These are phyloP conservation scores for Melastoma malabathricum DNA, from an alignment of 345 rosid species.

Conservation along the genomic window DNA sequence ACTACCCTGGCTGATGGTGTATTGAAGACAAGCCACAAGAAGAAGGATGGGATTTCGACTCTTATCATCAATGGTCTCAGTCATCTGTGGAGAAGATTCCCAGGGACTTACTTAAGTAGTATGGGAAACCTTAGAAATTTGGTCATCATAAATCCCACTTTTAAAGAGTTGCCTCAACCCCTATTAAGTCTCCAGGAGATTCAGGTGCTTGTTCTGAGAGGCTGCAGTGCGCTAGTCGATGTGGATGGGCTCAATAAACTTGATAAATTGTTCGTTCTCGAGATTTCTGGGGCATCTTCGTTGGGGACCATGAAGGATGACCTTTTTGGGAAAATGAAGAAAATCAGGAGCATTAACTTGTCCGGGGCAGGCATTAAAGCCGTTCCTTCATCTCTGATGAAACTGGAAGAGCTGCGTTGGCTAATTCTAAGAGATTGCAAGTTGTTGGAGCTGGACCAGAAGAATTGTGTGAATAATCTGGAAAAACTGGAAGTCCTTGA, in stretches of 20 bases:
- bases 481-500: slow-evolving; percentile 34
- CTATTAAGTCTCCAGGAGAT: slow-evolving; percentile 1
- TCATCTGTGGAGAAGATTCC: neutral
- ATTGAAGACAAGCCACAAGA: slow-evolving; percentile 24
- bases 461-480: slow-evolving; percentile 11
- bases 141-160: slow-evolving; percentile 4
- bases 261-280: neutral
- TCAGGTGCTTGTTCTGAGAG: slow-evolving; percentile 2
- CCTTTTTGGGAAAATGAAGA: slow-evolving; percentile 2
- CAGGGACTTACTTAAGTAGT: neutral
- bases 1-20: slow-evolving; percentile 30
- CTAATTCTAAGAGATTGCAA: slow-evolving; percentile 34
- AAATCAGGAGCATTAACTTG: slow-evolving; percentile 1
- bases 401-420: slow-evolving; percentile 17
- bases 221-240: neutral
- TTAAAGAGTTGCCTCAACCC: neutral
- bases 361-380: neutral
- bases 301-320: neutral
- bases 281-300: slow-evolving; percentile 1
- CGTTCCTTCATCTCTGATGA: slow-evolving; percentile 9
- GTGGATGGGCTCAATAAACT: slow-evolving; percentile 3
- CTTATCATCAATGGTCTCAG: slow-evolving; percentile 3
- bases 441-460: too few species aligned
- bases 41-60: slow-evolving; percentile 8
- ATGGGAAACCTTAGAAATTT: neutral